Evolutionary conservation across 345 rosid genomes (phyloP), one percentile per base, ranked within the genome.

Genomic region (Eucalyptus curtisii): DNA sequence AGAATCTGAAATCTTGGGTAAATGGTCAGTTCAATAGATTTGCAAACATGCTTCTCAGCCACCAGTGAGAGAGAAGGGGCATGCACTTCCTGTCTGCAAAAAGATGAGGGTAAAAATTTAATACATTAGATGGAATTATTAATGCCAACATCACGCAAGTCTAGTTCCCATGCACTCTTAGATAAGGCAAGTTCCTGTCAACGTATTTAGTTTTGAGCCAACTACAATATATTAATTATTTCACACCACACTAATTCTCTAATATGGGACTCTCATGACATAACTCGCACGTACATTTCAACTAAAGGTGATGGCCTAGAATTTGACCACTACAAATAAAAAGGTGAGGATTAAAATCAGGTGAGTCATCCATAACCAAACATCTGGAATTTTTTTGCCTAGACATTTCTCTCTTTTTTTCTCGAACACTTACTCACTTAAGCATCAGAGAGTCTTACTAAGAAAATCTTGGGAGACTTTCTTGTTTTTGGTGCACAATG

Each of bases 261-360:
- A 7, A 66, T 4, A 37, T 2, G 7, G 2, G 4, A 31, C 44
- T 68, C 4, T 68, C 3, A 2, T 68, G 3, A 33, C 24, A 16
- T 16, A 4, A 66, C 10, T 66, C 11, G 15, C 33, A 25, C 10
- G 1, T n/a, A n/a, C 20, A 14, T 64, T 15, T 64, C 37, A n/a
- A n/a, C 40, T 0, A 15, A 64, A 64, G 8, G 9, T 13, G 4
- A 64, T n/a, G n/a, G 37, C 2, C 20, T 1, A 1, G 10, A 30
- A 13, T 64, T 64, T n/a, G 40, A 64, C 9, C 16, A n/a, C 31
- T 64, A n/a, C 10, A 31, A n/a, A 14, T 14, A n/a, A 31, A 64
- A n/a, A 64, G 3, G 76, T 3, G 40, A n/a, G 76, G 40, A n/a
- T 4, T 64, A 64, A 64, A 64, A 4, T 64, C 40, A 64, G 10